Percentiles rank a stretch among this genome's conserved stretches.
Evolutionary conservation across 441 rosid genomes (phyloP).

Genomic region (Euphorbia corollata): DNA sequence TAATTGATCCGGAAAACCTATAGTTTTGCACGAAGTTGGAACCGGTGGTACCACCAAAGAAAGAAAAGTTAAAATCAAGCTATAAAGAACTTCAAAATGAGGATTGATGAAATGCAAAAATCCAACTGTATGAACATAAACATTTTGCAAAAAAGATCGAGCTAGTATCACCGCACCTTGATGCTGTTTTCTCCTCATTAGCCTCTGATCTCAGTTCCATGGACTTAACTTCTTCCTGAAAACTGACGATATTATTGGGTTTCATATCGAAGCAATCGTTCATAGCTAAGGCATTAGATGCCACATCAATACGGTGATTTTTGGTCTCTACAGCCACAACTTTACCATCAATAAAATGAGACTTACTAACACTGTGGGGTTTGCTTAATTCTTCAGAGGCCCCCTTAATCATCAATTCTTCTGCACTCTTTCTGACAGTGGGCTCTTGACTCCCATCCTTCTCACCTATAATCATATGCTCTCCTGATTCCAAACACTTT

Average conservation of each 20-base stretch:
- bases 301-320: constrained; percentile 20
- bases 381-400: constrained; percentile 16
- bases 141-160: constrained; percentile 8
- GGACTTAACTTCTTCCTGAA: constrained; percentile 27
- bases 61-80: constrained; percentile 19
- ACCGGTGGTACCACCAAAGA: constrained; percentile 17
- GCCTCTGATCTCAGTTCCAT: constrained; percentile 27
- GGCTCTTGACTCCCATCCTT: constrained; percentile 26
- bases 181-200: constrained; percentile 23
- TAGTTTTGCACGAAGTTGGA: constrained; percentile 25
- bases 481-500: constrained; percentile 22
- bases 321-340: constrained; percentile 22
- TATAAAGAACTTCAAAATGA: constrained; percentile 10
- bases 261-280: constrained; percentile 18
- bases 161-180: constrained; percentile 43
- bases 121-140: constrained; percentile 17
- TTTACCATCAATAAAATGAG: constrained; percentile 20
- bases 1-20: constrained; percentile 43
- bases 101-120: constrained; percentile 13
- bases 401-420: constrained; percentile 16
- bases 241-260: constrained; percentile 17
- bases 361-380: constrained; percentile 14
- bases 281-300: constrained; percentile 14
- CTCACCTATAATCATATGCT: constrained; percentile 18
- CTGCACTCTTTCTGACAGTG: constrained; percentile 18